Evolutionary conservation across 345 rosid species (phyloP).

Genomic region (Gossypium arboreum): DNA sequence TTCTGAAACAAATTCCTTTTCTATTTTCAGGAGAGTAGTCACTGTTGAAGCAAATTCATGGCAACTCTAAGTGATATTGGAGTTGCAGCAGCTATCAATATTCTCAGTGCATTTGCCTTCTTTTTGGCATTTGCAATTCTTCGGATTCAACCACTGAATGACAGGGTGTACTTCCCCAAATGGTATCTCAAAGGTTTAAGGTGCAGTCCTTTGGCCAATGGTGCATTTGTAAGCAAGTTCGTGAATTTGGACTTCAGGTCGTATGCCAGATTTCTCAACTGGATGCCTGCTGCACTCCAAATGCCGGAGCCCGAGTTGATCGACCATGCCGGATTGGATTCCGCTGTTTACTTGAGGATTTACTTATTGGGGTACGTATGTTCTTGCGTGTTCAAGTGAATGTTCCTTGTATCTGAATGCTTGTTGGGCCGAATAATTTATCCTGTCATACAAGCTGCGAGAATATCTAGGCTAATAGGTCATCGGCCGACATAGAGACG

Average conservation of each 20-base stretch:
- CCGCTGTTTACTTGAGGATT: constrained; percentile 1
- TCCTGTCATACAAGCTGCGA: background rate
- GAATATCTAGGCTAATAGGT: background rate
- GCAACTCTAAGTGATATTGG: constrained; percentile 85
- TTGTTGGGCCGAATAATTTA: background rate
- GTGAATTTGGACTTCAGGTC: constrained; percentile 5
- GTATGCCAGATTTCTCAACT: constrained; percentile 1
- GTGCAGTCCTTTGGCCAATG: background rate
- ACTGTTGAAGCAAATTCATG: constrained; percentile 33
- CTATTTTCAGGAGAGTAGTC: background rate
- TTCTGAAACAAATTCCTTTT: background rate
- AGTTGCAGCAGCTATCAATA: constrained; percentile 64
- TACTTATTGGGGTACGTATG: constrained; percentile 2
- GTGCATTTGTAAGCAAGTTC: background rate
- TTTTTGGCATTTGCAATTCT: constrained; percentile 76
- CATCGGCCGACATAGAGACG: background rate
- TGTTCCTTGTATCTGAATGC: background rate
- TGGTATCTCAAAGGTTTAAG: constrained; percentile 59
- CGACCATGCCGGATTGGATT: constrained; percentile 7
- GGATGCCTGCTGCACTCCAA: constrained; percentile 6
- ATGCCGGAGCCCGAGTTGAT: constrained; percentile 2
- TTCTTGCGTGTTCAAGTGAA: background rate
- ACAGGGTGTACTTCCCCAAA: constrained; percentile 89
- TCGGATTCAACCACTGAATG: constrained; percentile 86
- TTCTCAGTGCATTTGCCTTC: constrained; percentile 66